A percentile compares a stretch with the other conserved stretches of the same genome.
Evolutionary conservation across 495 filamentous ascomycete genomes (phyloP).

Genomic region (Penicillium egyptiacum): DNA sequence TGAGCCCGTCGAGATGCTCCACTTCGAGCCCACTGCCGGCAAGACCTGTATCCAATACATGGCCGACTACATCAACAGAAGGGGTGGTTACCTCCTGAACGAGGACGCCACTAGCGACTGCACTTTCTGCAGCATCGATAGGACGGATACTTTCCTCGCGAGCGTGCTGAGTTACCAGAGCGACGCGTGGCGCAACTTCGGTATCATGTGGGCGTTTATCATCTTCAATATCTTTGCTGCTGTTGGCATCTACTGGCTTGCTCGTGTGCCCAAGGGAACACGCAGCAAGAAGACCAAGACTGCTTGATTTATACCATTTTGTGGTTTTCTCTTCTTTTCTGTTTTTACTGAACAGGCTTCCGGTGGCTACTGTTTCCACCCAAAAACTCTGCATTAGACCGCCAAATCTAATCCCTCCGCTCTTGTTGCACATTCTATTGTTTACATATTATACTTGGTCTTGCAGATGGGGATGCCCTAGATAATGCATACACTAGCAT

Average conservation of each 20-base stretch:
- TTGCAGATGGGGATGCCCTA: neutral
- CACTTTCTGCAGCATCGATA: conserved; percentile 58
- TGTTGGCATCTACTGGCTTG: conserved; percentile 75
- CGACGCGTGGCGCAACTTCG: conserved; percentile 73
- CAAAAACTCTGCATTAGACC: conserved; percentile 5
- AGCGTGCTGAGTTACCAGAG: conserved; percentile 49
- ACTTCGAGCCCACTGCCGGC: conserved; percentile 51
- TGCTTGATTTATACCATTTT: conserved; percentile 1
- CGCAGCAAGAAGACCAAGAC: conserved; percentile 33
- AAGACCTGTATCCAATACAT: conserved; percentile 60
- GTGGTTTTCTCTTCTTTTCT: neutral
- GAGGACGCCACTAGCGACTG: conserved; percentile 53
- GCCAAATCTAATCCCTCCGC: neutral
- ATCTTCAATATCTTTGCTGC: conserved; percentile 70
- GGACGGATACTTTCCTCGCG: conserved; percentile 63
- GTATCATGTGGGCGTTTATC: conserved; percentile 64
- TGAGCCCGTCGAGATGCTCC: conserved; percentile 55
- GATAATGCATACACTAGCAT: conserved; percentile 4
- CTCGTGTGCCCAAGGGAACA: conserved; percentile 67
- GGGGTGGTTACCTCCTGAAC: conserved; percentile 57
- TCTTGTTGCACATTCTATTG: neutral
- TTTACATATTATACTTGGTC: conserved; percentile 2
- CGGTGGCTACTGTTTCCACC: neutral
- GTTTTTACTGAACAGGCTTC: neutral
- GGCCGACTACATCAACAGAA: conserved; percentile 42